Conservation (phyloP, 805 yeast species). For the Lipomyces japonicus region DNA sequence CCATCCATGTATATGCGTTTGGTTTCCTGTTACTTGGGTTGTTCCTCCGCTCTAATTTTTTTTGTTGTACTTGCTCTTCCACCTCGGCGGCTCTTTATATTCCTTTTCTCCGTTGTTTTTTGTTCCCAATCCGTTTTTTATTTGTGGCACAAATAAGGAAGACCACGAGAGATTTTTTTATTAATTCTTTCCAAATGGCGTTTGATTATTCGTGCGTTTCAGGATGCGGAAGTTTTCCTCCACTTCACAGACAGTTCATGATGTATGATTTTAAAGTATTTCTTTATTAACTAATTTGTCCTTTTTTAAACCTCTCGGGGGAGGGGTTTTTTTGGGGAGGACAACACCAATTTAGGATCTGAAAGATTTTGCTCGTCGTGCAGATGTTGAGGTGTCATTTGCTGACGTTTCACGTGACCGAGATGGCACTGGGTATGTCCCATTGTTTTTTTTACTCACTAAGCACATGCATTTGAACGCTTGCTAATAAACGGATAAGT, state of each 20-base stretch:
- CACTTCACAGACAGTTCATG: background rate
- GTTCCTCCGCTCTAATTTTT: background rate
- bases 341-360: constrained; percentile 77
- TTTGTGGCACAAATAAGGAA: background rate
- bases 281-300: background rate
- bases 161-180: too few species aligned
- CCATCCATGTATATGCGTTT: background rate
- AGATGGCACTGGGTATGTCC: constrained; percentile 38
- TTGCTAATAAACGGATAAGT: constrained; percentile 17
- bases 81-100: background rate
- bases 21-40: background rate
- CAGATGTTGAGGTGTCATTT: constrained; percentile 40
- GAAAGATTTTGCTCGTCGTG: constrained; percentile 62
- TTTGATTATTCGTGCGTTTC: too few species aligned
- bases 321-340: too few species aligned
- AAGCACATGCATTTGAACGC: background rate
- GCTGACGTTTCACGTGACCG: constrained; percentile 39
- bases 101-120: background rate
- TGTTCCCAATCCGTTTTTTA: background rate
- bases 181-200: too few species aligned
- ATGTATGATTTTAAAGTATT: too few species aligned
- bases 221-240: background rate
- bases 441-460: background rate
- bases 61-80: background rate
- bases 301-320: constrained; percentile 10